Evolutionary conservation across 176 grass and related monocot species (phyloP).

Genomic region (Guadua angustifolia): DNA sequence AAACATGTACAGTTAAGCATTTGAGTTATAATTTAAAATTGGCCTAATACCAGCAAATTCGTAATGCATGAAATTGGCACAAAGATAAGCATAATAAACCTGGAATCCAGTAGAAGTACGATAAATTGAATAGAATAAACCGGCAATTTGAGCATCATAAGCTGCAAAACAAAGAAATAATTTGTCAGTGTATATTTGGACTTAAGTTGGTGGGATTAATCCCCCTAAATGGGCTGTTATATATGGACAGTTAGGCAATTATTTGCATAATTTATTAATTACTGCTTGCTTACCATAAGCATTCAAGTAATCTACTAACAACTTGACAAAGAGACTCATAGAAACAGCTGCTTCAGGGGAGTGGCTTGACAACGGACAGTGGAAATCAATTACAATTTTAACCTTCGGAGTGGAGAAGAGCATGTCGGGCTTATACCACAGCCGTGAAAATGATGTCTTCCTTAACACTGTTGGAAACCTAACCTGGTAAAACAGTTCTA

Average conservation of each 20-base stretch:
- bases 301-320: constrained; percentile 95
- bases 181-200: constrained; percentile 14
- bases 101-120: constrained; percentile 69
- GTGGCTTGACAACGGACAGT: constrained; percentile 81
- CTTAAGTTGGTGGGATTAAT: constrained; percentile 24
- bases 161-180: constrained; percentile 60
- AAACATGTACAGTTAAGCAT: constrained; percentile 30
- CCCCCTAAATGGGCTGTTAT: neutral
- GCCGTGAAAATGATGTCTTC: constrained; percentile 69
- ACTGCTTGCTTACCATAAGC: constrained; percentile 77
- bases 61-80: constrained; percentile 37
- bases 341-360: constrained; percentile 79
- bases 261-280: constrained; percentile 28
- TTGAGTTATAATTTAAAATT: constrained; percentile 18
- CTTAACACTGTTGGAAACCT: constrained; percentile 73
- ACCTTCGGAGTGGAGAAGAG: constrained; percentile 84
- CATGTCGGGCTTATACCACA: constrained; percentile 89
- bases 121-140: constrained; percentile 79
- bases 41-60: constrained; percentile 11
- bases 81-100: constrained; percentile 49
- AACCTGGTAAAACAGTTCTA: constrained; percentile 50
- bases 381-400: constrained; percentile 84
- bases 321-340: constrained; percentile 60
- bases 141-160: constrained; percentile 85
- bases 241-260: constrained; percentile 16